Base-by-base conservation (phyloP, 352 stramenopile species). In the Globisporangium orthogonon region DNA sequence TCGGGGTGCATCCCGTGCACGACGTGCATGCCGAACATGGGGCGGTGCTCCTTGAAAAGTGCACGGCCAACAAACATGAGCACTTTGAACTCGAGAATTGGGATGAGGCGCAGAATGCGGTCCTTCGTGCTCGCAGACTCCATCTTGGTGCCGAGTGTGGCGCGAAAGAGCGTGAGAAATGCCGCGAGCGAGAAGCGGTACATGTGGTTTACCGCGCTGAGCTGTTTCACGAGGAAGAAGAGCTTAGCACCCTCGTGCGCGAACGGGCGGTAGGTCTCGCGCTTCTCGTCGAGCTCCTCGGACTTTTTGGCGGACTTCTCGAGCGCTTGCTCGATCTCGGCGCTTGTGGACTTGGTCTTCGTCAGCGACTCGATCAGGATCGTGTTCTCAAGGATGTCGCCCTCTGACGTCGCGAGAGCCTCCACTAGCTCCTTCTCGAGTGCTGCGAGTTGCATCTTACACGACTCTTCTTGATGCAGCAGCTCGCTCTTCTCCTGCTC, bases 331-430 rank as follows among this genome's bases (percentile, higher is more conserved):
- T 96, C 74, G 47, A 98, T 97, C 59, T 98, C 93, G 2, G 79
- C 85, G 46, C 83, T 89, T 10, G 91, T 97, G 1, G 83, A 78
- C 54, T 98, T 98, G 0, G 94, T 98, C 47, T 88, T 87, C 0
- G 89, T 97, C 1, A 98, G 76, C n/a, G 85, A 93, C 54, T 98
- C 88, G 23, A 98, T 96, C 0, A 98, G 69, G 15, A 88, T 76
- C 9, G 87, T 91, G 67, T 98, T 98, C 37, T 98, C 92, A 3
- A 98, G 60, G 28, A 98, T 91, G 57, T 98, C 91, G n/a, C 95
- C 95, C 58, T 98, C 91, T 2, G 92, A 95, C 3, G 86, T 96
- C 4, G 94, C 93, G 37, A 98, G 75, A 1, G 84, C 83, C 52
- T 98, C 80, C 0, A 98, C 78, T 13, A 98, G 76, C 23, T 97